Evolutionary conservation across 1,139 yeast genomes (phyloP).

Genomic region (Yamadazyma aaseri): DNA sequence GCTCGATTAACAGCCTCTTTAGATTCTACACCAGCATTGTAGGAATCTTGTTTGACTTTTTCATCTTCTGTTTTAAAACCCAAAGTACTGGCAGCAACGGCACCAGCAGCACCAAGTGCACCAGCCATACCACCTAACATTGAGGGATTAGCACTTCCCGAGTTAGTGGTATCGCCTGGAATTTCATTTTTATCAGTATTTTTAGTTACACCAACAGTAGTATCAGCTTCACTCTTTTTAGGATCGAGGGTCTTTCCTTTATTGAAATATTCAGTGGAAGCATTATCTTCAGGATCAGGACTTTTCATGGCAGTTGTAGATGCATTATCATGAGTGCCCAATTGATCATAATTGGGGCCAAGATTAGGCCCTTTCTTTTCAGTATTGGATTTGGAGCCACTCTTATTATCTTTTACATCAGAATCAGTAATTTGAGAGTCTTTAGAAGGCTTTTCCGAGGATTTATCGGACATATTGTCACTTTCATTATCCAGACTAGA

Average conservation of each 20-base stretch:
- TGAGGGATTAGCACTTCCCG: slow-evolving; percentile 8
- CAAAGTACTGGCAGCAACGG: slow-evolving; percentile 15
- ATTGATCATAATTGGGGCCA: slow-evolving; percentile 3
- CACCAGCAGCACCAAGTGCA: slow-evolving; percentile 16
- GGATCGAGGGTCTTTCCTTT: slow-evolving; percentile 6
- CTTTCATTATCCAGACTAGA: slow-evolving; percentile 8
- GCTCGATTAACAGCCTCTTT: background rate
- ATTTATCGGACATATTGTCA: no score
- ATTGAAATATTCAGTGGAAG: background rate
- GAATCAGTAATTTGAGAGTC: slow-evolving; percentile 8
- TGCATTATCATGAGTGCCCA: no score
- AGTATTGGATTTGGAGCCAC: background rate
- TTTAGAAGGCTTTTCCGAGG: slow-evolving; percentile 1
- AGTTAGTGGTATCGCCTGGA: background rate
- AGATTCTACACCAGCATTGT: slow-evolving; percentile 7
- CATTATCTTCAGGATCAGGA: slow-evolving; percentile 9
- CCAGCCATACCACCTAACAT: slow-evolving; percentile 17
- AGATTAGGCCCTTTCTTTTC: background rate
- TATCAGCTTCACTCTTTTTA: slow-evolving; percentile 16
- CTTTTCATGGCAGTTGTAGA: slow-evolving; percentile 20
- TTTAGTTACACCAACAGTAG: background rate
- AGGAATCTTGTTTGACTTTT: slow-evolving; percentile 4
- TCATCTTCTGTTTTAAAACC: slow-evolving; percentile 8
- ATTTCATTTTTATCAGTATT: background rate
- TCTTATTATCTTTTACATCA: no score